Conservation (phyloP, 495 filamentous ascomycete species). For the Lindgomyces ingoldianus region DNA sequence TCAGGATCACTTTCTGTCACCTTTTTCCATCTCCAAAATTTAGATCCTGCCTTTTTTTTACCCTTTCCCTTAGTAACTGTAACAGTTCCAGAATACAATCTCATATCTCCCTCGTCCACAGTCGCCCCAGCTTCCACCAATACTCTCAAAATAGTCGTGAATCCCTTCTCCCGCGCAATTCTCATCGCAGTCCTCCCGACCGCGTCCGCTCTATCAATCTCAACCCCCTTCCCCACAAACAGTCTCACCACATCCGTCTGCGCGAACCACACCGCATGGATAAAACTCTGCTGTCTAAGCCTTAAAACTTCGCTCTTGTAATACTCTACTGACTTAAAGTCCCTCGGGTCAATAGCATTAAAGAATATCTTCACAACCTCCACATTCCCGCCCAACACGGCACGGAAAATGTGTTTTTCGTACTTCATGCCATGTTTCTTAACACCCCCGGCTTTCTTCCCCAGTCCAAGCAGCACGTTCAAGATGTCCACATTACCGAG, state of each 20-base stretch:
- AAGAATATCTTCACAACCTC: not conserved
- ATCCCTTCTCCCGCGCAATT: not conserved
- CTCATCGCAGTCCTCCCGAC: not conserved
- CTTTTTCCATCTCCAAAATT: too few relatives aligned
- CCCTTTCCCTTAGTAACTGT: too few relatives aligned
- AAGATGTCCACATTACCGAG: too few relatives aligned
- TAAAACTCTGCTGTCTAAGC: not conserved
- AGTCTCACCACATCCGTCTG: not conserved
- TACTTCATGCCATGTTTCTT: not conserved
- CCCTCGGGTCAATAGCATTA: not conserved
- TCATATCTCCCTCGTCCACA: not conserved
- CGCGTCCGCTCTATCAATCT: not conserved
- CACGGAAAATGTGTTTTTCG: not conserved
- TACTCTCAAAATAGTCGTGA: not conserved
- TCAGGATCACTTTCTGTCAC: too few relatives aligned
- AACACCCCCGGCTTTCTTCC: not conserved
- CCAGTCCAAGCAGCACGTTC: too few relatives aligned
- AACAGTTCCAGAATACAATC: too few relatives aligned
- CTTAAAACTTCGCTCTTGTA: not conserved
- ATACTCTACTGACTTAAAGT: not conserved
- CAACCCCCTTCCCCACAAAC: not conserved
- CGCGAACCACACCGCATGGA: not conserved
- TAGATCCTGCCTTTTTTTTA: too few relatives aligned
- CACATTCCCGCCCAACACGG: not conserved
- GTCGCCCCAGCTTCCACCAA: not conserved